These are phyloP conservation scores for Penicillium riverlandense DNA, from an alignment of 495 filamentous ascomycete species.

Conservation along the genomic window DNA sequence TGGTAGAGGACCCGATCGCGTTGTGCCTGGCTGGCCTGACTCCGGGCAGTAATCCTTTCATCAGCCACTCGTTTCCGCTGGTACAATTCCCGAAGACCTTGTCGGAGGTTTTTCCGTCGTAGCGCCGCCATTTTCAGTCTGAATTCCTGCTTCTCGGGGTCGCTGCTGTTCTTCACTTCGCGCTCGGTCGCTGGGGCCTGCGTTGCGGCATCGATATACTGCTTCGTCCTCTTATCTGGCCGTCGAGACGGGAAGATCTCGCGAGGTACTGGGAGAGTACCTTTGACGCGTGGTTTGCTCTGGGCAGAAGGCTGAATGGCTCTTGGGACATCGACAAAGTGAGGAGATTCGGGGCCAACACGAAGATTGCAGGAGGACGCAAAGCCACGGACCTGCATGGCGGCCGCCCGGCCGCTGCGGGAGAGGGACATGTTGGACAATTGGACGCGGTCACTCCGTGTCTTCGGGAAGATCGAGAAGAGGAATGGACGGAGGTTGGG, in stretches of 20 bases:
- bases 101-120: slow-evolving; percentile 55
- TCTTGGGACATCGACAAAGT: slow-evolving; percentile 63
- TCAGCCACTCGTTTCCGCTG: slow-evolving; percentile 43
- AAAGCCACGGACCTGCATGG: slow-evolving; percentile 40
- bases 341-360: slow-evolving; percentile 60
- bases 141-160: slow-evolving; percentile 50
- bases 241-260: slow-evolving; percentile 50
- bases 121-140: slow-evolving; percentile 53
- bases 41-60: background rate
- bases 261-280: slow-evolving; percentile 63
- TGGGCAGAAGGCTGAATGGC: slow-evolving; percentile 39
- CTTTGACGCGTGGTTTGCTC: slow-evolving; percentile 50
- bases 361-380: slow-evolving; percentile 29
- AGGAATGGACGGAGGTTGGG: slow-evolving; percentile 17
- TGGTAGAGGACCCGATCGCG: slow-evolving; percentile 39
- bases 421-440: slow-evolving; percentile 30
- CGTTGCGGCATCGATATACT: slow-evolving; percentile 44
- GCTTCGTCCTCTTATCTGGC: slow-evolving; percentile 43
- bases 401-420: slow-evolving; percentile 35
- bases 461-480: background rate
- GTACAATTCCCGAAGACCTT: slow-evolving; percentile 53
- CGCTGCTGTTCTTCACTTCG: slow-evolving; percentile 23
- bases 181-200: slow-evolving; percentile 25
- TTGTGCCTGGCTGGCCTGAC: slow-evolving; percentile 23
- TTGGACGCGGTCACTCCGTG: background rate